Percentiles rank a stretch among this genome's conserved stretches.
Evolutionary conservation across 139 green algal genomes (phyloP).

Genomic region (Coccomyxa sp.): DNA sequence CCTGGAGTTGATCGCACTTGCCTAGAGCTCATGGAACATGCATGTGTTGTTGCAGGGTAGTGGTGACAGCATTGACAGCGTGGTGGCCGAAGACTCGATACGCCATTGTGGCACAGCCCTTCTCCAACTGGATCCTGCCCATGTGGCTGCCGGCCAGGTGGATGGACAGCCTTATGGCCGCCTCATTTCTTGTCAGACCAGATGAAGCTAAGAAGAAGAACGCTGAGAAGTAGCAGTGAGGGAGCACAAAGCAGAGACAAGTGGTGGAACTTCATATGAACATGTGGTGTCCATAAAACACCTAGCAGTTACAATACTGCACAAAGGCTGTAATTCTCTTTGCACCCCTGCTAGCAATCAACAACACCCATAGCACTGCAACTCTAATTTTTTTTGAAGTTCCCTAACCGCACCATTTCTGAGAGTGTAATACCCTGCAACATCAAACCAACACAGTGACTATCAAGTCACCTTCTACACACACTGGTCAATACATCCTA

Average conservation of each 20-base stretch:
- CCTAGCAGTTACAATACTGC: background rate
- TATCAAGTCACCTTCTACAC: background rate
- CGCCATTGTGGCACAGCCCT: background rate
- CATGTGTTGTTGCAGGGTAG: background rate
- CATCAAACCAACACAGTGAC: background rate
- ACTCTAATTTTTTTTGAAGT: too few relatives aligned
- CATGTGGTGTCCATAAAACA: background rate
- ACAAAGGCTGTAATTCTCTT: background rate
- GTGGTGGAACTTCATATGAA: background rate
- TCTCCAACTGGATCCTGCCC: conserved; percentile 9
- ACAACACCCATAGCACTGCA: too few relatives aligned
- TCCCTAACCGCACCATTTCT: background rate
- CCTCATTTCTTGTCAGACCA: background rate
- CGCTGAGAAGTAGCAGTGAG: background rate
- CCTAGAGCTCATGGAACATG: background rate
- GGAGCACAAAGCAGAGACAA: background rate
- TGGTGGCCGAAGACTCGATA: background rate
- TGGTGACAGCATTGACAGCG: background rate
- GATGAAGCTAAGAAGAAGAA: background rate
- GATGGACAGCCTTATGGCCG: background rate
- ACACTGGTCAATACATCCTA: too few relatives aligned
- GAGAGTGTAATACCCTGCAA: background rate
- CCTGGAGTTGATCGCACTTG: background rate
- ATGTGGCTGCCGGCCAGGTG: background rate
- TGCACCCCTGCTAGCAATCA: background rate